Evolutionary conservation across 306 rosid species (phyloP).

Genomic region (Acacia confusa): DNA sequence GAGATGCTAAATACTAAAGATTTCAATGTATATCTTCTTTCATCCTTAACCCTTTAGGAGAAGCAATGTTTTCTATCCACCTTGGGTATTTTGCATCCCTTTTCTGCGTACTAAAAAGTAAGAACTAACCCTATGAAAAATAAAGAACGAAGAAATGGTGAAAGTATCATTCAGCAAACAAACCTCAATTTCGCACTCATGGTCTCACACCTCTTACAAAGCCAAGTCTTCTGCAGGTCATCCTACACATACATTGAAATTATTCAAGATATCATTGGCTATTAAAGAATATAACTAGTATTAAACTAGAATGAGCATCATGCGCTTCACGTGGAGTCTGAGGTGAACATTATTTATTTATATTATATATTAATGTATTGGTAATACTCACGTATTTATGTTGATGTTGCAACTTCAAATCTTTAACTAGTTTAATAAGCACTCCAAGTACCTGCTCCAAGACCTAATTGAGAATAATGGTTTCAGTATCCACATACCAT

Average conservation of each 20-base stretch:
- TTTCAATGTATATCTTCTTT: background rate
- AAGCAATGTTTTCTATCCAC: slow-evolving; percentile 22
- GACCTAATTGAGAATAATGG: slow-evolving; percentile 54
- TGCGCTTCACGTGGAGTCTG: background rate
- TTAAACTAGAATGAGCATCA: background rate
- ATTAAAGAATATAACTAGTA: slow-evolving; percentile 25
- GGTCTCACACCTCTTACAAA: slow-evolving; percentile 90
- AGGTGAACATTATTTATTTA: background rate
- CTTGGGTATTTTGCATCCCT: background rate
- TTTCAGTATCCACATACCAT: slow-evolving; percentile 15
- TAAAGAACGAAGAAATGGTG: slow-evolving; percentile 22
- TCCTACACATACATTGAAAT: slow-evolving; percentile 49
- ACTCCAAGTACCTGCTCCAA: slow-evolving; percentile 93
- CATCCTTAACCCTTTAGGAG: background rate
- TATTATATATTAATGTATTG: background rate
- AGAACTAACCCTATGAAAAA: background rate
- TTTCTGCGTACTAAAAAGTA: slow-evolving; percentile 15
- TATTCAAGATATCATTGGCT: slow-evolving; percentile 21
- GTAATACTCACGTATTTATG: slow-evolving; percentile 67
- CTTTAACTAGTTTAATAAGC: slow-evolving; percentile 84
- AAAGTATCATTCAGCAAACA: slow-evolving; percentile 28
- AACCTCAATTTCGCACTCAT: slow-evolving; percentile 92
- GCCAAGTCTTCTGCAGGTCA: slow-evolving; percentile 86
- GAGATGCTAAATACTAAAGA: background rate
- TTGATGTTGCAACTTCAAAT: slow-evolving; percentile 93